Percentiles rank a stretch among this genome's conserved stretches.
Conservation (phyloP, 257 asterid genomes). For the Solanum medicagineum region DNA sequence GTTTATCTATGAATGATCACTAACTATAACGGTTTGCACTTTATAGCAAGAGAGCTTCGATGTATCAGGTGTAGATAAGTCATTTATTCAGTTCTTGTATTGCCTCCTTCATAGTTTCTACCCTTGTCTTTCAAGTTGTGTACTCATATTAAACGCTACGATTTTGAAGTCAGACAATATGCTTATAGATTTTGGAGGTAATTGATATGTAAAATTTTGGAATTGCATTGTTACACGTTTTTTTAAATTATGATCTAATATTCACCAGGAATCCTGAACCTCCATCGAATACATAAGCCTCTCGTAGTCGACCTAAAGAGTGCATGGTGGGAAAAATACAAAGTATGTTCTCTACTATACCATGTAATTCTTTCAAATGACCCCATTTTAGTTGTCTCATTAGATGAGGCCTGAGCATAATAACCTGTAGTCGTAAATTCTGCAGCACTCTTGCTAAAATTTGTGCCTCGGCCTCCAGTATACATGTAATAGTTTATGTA, state of each 20-base stretch:
- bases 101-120: too few species aligned
- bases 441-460: constrained; percentile 53
- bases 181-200: constrained; percentile 72
- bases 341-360: constrained; percentile 36
- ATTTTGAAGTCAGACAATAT: constrained; percentile 67
- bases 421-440: constrained; percentile 41
- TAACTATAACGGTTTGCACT: too few species aligned
- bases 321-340: constrained; percentile 16
- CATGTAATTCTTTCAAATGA: constrained; percentile 63
- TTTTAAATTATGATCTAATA: neutral
- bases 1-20: too few species aligned
- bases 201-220: constrained; percentile 21
- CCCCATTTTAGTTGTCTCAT: constrained; percentile 73
- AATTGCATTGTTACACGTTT: constrained; percentile 26
- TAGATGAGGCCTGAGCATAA: constrained; percentile 70
- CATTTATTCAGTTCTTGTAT: too few species aligned
- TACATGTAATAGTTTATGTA: constrained; percentile 76
- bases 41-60: too few species aligned
- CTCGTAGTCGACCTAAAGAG: constrained; percentile 46
- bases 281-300: constrained; percentile 48
- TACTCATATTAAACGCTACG: constrained; percentile 51
- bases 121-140: neutral
- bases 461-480: constrained; percentile 35
- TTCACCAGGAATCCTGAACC: constrained; percentile 54
- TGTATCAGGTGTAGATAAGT: too few species aligned